Base-by-base conservation (phyloP, 1,284 basidiomycete species). In the Uromyces viciae-fabae region DNA sequence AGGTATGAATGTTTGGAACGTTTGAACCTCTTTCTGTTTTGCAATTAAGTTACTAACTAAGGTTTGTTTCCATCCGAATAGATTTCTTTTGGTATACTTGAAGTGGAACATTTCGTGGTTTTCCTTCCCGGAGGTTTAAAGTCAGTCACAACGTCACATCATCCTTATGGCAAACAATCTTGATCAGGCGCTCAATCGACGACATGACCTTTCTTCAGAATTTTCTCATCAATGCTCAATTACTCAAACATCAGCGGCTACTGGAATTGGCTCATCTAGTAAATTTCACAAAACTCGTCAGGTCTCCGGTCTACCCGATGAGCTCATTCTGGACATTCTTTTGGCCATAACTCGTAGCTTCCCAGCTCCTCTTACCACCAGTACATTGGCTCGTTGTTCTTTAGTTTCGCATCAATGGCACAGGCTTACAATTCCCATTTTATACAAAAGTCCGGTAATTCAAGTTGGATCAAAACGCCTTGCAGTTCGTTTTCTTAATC, bases 321-420 rank as follows among this genome's bases (percentile, higher is more conserved):
- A 80, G 64, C 77, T 80, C 38, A 49, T 80, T 28, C 66, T 72
- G 52, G 25, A 17, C 17, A 80, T 80, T 58, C 46, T 80, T 28
- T 25, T 64, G 25, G 25, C 33, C 5, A 31, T 73, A 1, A 42
- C 56, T 14, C 22, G 42, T 36, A 54, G 68, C 19, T 62, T 46
- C 43, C 54, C 52, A n/a, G 56, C 58, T 25, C 56, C 22, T n/a
- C 28, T 43, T 28, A 58, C 49, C 9, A 75, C 73, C 5, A 43
- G 46, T 46, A 72, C 68, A 11, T 49, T 80, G 9, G 46, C 66
- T n/a, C 58, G 28, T 28, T 80, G 77, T 36, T 49, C 36, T 3
- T 38, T 43, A n/a, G 38, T 73, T 40, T 80, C 68, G 15, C 54
- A 31, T 11, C 77, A 73, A 36, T 80, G 66, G 54, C 43, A 73